Evolutionary conservation across 441 rosid species (phyloP).

Genomic region (Cnidoscolus chayamansa): DNA sequence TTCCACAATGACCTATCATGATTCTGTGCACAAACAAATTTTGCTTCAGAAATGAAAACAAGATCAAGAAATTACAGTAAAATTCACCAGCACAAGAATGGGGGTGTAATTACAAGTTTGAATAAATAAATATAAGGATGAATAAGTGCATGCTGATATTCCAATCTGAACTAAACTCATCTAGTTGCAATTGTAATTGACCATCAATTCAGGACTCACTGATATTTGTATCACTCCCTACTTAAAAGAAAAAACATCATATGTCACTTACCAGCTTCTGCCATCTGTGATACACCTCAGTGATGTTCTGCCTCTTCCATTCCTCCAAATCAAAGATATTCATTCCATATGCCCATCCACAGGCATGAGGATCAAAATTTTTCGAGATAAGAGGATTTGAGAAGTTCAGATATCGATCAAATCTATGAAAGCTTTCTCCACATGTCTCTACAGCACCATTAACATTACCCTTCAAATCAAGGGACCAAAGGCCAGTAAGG

Average conservation of each 20-base stretch:
- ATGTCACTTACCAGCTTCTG: conserved; percentile 72
- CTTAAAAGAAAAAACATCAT: not conserved
- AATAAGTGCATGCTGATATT: not conserved
- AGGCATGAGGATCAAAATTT: conserved; percentile 64
- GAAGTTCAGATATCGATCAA: conserved; percentile 94
- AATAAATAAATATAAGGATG: not conserved
- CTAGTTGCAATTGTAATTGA: not conserved
- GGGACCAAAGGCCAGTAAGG: conserved; percentile 75
- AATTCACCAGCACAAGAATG: not conserved
- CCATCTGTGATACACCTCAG: conserved; percentile 74
- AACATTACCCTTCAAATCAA: conserved; percentile 87
- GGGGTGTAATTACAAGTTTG: not conserved
- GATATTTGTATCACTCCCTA: not conserved
- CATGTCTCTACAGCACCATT: conserved; percentile 98
- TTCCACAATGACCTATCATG: conserved; percentile 82
- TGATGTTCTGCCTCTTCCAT: conserved; percentile 67
- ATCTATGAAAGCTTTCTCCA: conserved; percentile 92
- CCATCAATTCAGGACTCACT: not conserved
- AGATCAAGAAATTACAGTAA: not conserved
- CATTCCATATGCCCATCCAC: conserved; percentile 90
- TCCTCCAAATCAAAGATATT: conserved; percentile 62
- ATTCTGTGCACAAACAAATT: conserved; percentile 51
- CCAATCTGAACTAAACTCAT: not conserved
- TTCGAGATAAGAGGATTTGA: conserved; percentile 66
- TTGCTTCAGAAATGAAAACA: conserved; percentile 14